Conservation (phyloP, 129 eudicot species). For the Lonicera japonica region DNA sequence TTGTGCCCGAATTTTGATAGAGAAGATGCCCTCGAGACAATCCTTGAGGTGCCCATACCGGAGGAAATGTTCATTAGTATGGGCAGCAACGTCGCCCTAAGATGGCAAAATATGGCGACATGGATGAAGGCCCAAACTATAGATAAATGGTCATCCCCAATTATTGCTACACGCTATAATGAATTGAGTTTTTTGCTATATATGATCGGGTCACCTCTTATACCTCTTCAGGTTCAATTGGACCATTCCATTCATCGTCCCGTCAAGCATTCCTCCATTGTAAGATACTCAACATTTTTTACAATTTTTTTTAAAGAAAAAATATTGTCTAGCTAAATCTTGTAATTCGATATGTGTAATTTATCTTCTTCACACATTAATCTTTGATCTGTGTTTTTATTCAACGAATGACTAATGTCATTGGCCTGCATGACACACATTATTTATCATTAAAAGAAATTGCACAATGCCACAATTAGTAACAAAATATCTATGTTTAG, state of each 20-base stretch:
- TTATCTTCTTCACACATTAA: not conserved
- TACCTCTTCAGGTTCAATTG: slow-evolving; percentile 74
- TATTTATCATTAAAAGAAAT: too few relatives aligned
- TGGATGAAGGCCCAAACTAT: slow-evolving; percentile 92
- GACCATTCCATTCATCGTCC: slow-evolving; percentile 44
- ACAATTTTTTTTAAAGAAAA: not conserved
- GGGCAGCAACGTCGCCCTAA: slow-evolving; percentile 55
- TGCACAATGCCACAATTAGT: too few relatives aligned
- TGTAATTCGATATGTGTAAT: not conserved
- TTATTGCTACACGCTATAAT: slow-evolving; percentile 61
- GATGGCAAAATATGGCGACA: slow-evolving; percentile 90
- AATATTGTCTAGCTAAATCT: not conserved
- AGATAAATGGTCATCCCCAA: slow-evolving; percentile 71
- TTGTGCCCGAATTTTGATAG: slow-evolving; percentile 75
- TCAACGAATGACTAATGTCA: not conserved
- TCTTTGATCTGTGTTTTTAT: too few relatives aligned
- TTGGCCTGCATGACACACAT: not conserved
- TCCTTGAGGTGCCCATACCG: slow-evolving; percentile 82
- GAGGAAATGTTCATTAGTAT: slow-evolving; percentile 71
- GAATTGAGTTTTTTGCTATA: slow-evolving; percentile 76
- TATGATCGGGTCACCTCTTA: slow-evolving; percentile 75
- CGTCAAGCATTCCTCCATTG: slow-evolving; percentile 68
- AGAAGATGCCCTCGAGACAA: slow-evolving; percentile 74
- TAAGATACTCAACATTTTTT: slow-evolving; percentile 19
- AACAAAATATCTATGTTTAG: too few relatives aligned